These are phyloP conservation scores for Pulveroboletus sp. DNA, from an alignment of 768 basidiomycete species.

Conservation along the genomic window DNA sequence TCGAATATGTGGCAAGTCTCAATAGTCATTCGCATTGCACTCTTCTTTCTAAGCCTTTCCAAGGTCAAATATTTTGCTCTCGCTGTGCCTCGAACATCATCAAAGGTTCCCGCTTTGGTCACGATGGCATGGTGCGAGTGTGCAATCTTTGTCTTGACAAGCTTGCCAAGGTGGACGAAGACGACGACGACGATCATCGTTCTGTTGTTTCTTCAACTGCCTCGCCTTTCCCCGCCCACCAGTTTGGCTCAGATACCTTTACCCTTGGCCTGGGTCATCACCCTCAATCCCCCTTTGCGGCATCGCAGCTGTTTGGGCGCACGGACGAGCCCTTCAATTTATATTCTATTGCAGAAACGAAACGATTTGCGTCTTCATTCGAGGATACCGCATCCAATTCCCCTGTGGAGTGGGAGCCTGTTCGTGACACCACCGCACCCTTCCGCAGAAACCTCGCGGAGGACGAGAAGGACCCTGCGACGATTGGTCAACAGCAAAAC, in stretches of 20 bases:
- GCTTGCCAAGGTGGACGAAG: slow-evolving; percentile 80
- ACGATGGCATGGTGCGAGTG: slow-evolving; percentile 91
- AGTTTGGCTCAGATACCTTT: slow-evolving; percentile 52
- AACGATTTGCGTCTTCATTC: slow-evolving; percentile 48
- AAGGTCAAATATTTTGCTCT: slow-evolving; percentile 98
- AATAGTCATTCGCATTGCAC: neutral
- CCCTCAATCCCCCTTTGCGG: slow-evolving; percentile 83
- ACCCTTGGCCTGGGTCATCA: slow-evolving; percentile 42
- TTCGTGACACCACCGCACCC: slow-evolving; percentile 59
- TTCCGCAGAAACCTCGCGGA: slow-evolving; percentile 73
- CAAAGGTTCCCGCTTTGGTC: slow-evolving; percentile 88
- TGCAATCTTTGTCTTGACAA: slow-evolving; percentile 96
- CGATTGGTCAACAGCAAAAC: slow-evolving; percentile 39
- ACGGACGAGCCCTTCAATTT: slow-evolving; percentile 76
- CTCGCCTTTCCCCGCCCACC: slow-evolving; percentile 73
- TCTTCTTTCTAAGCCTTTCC: slow-evolving; percentile 1
- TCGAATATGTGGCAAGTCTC: slow-evolving; percentile 79
- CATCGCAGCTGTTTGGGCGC: slow-evolving; percentile 77
- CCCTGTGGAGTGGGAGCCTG: slow-evolving; percentile 46
- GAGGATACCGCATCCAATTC: slow-evolving; percentile 52
- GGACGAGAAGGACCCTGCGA: slow-evolving; percentile 63
- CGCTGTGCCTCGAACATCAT: slow-evolving; percentile 96
- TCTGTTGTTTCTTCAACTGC: slow-evolving; percentile 72
- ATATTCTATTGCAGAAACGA: slow-evolving; percentile 79
- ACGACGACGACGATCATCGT: slow-evolving; percentile 85